Evolutionary conservation across 2,329 filamentous ascomycete genomes (phyloP).

Genomic region (Colletotrichum kahawae): DNA sequence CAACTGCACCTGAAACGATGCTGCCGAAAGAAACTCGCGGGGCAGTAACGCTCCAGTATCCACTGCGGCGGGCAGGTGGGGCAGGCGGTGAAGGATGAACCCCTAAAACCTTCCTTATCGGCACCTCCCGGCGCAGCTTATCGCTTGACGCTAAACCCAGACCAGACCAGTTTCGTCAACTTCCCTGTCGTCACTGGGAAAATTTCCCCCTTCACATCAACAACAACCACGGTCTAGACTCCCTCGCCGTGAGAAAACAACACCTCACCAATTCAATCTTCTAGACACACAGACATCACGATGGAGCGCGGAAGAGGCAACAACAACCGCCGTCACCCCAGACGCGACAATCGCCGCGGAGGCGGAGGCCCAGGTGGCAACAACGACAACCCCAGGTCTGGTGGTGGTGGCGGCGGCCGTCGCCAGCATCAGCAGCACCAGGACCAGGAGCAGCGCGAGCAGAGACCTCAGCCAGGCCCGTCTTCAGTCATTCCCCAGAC

Average conservation of each 20-base stretch:
- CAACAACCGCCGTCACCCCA: not conserved
- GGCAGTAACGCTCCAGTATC: not conserved
- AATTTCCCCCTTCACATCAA: constrained; percentile 12
- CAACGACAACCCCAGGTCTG: not conserved
- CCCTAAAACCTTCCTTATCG: constrained; percentile 7
- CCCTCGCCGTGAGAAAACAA: not conserved
- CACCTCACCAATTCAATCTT: not conserved
- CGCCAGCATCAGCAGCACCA: not conserved
- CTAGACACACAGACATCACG: not conserved
- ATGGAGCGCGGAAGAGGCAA: constrained; percentile 19
- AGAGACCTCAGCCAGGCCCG: not conserved
- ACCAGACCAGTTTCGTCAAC: constrained; percentile 3
- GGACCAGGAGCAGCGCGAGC: not conserved
- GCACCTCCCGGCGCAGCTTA: not conserved
- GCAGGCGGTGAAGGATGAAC: not conserved
- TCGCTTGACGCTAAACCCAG: not conserved
- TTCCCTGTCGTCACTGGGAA: constrained; percentile 5
- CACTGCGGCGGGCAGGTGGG: not conserved
- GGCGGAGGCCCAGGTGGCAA: not conserved
- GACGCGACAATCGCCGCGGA: not conserved
- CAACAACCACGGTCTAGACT: not conserved
- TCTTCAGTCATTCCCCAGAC: not conserved
- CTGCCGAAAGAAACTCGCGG: not conserved
- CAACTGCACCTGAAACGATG: not conserved
- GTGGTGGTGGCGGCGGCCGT: not conserved